Evolutionary conservation across 805 yeast species (phyloP), one percentile per base, ranked within the genome.

Genomic region (Ogataea wickerhamii): DNA sequence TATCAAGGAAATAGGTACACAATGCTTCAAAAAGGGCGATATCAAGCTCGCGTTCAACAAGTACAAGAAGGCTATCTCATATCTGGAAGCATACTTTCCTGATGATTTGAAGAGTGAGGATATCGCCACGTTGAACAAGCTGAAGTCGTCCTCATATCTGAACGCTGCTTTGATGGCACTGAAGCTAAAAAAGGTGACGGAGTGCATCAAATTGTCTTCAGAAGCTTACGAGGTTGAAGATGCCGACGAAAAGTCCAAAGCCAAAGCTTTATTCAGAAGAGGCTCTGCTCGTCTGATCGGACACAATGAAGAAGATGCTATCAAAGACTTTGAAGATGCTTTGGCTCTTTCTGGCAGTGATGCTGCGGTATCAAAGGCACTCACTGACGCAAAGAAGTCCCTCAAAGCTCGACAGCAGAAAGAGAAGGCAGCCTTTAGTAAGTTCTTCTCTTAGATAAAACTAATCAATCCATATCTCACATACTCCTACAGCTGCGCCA

Each of bases 231-330:
- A 75, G 36, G 73, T 71, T 18, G 82, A 76, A 25, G 63, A 61
- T 2, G 65, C 79, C 4, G 85, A 76, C 38, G 82, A 75, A 28
- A 74, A 79, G 45, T 78, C 87, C 17, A 75, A 74, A 58, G 87
- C 95, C 13, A 89, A 89, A 67, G 97, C 96, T 0, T 66, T 76
- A 30, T 89, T 80, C 68, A 80, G 98, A 60, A 80, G 91, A 60
- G 96, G 94, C 25, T 66, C 74, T 55, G 96, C 93, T 1, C 73
- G 78, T 52, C 61, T 76, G 43, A 62, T 73, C 6, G 65, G 71
- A 17, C 82, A 82, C 54, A 80, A 85, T 54, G 81, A 78, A 37
- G 91, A 82, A 21, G 73, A 68, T 40, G 95, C 96, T 0, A 65
- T 82, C 35, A 63, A 59, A 10, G 82, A 81, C 44, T 72, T 88